phyloP scores from a whole-genome alignment of 1,284 basidiomycete genomes.

The Apiotrichum gracile region DNA sequence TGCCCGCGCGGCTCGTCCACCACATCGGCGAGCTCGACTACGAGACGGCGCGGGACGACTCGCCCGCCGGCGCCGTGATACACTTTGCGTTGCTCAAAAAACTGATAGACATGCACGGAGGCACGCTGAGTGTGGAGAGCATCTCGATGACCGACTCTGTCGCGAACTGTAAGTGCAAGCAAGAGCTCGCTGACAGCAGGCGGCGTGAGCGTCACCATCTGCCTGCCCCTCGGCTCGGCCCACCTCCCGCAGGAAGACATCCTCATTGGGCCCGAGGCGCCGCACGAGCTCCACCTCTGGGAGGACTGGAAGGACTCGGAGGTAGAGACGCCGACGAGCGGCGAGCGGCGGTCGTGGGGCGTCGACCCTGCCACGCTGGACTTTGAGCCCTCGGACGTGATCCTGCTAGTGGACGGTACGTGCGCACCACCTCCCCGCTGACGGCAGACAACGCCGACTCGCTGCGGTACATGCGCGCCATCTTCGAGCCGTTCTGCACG shows the following conservation, averaged over 20 bases:
- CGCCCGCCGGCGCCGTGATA: conserved; percentile 44
- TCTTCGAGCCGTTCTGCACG: conserved; percentile 44
- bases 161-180: conserved; percentile 19
- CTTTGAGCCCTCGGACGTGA: conserved; percentile 36
- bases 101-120: conserved; percentile 48
- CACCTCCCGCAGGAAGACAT: background rate
- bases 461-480: conserved; percentile 36
- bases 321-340: conserved; percentile 16
- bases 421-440: background rate
- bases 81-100: conserved; percentile 30
- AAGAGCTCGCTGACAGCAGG: background rate
- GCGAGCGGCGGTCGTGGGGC: conserved; percentile 23
- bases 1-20: background rate
- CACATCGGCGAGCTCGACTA: background rate
- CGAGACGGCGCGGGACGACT: background rate
- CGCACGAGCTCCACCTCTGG: background rate
- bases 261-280: conserved; percentile 31
- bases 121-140: conserved; percentile 39
- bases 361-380: conserved; percentile 38
- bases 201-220: background rate
- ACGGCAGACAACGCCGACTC: conserved; percentile 29
- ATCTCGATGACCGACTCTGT: conserved; percentile 29
- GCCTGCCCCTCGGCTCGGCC: background rate
- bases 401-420: conserved; percentile 42
- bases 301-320: background rate